Conservation (phyloP, 2,329 filamentous ascomycete genomes). For the Cylindrodendrum hubeiense region DNA sequence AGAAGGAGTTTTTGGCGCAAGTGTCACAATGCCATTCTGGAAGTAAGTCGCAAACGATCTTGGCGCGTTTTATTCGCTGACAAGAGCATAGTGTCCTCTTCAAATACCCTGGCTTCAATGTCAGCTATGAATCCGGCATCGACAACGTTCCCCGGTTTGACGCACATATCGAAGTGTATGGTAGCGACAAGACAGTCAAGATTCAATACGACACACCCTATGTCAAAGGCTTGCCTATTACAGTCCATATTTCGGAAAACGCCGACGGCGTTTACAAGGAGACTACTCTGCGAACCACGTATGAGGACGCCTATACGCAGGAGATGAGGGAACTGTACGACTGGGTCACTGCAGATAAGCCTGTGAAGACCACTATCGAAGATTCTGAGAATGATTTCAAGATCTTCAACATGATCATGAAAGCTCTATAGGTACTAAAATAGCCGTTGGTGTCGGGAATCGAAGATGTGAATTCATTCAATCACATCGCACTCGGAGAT, state of each 20-base stretch:
- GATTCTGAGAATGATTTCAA: conserved; percentile 49
- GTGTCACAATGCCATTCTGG: conserved; percentile 42
- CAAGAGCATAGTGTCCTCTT: conserved; percentile 56
- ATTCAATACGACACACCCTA: conserved; percentile 70
- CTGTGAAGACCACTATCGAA: conserved; percentile 44
- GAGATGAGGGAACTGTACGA: conserved; percentile 52
- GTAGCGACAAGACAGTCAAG: conserved; percentile 63
- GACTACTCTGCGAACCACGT: conserved; percentile 56
- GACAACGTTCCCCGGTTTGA: conserved; percentile 66
- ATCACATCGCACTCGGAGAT: neutral
- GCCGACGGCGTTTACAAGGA: conserved; percentile 54
- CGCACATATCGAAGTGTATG: conserved; percentile 65
- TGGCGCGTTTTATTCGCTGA: neutral
- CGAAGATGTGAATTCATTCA: neutral
- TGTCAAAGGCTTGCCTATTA: conserved; percentile 66
- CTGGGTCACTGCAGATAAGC: conserved; percentile 34
- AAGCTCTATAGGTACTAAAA: conserved; percentile 19
- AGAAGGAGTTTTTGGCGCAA: conserved; percentile 37
- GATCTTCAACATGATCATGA: conserved; percentile 47
- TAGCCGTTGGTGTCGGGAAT: neutral
- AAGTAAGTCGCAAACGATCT: neutral
- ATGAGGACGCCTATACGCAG: conserved; percentile 55
- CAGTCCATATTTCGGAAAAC: conserved; percentile 59
- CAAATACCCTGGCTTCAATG: conserved; percentile 60
- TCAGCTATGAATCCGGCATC: conserved; percentile 69